These are phyloP conservation scores for Populus simonii DNA, from an alignment of 345 rosid species.

Conservation along the genomic window DNA sequence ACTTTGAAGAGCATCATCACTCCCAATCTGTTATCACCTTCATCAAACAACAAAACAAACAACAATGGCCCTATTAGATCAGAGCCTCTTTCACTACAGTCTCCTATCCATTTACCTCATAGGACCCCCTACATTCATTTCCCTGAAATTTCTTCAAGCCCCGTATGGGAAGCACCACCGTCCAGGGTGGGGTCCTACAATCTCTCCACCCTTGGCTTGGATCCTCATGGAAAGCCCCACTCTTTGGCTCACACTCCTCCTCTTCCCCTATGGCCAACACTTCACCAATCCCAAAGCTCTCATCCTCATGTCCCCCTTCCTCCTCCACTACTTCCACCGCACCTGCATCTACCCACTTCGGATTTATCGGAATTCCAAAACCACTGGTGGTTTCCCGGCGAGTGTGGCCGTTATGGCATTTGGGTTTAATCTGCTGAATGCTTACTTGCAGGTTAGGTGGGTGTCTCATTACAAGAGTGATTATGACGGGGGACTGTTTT, in stretches of 20 bases:
- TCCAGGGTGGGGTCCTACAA: conserved; percentile 84
- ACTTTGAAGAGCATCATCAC: neutral
- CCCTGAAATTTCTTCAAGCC: conserved; percentile 68
- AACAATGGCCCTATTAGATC: conserved; percentile 37
- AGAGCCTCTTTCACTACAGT: conserved; percentile 44
- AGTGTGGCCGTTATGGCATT: conserved; percentile 62
- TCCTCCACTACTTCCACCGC: conserved; percentile 81
- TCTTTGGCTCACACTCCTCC: conserved; percentile 61
- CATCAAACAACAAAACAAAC: neutral
- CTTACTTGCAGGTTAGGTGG: conserved; percentile 74
- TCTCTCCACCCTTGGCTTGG: conserved; percentile 81
- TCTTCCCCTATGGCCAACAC: conserved; percentile 69
- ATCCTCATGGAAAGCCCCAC: conserved; percentile 92
- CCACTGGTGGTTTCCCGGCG: conserved; percentile 41
- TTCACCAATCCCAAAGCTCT: conserved; percentile 52
- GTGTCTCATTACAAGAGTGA: conserved; percentile 68
- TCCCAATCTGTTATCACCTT: too few relatives aligned
- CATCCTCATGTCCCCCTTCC: conserved; percentile 56
- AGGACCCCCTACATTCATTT: conserved; percentile 63
- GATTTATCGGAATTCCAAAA: conserved; percentile 23
- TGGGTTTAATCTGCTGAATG: conserved; percentile 61
- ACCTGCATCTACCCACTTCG: conserved; percentile 77
- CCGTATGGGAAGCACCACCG: conserved; percentile 95
- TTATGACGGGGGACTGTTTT: conserved; percentile 15
- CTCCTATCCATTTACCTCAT: conserved; percentile 53